Evolutionary conservation across 495 filamentous ascomycete genomes (phyloP).

Genomic region (Viridothelium virens): DNA sequence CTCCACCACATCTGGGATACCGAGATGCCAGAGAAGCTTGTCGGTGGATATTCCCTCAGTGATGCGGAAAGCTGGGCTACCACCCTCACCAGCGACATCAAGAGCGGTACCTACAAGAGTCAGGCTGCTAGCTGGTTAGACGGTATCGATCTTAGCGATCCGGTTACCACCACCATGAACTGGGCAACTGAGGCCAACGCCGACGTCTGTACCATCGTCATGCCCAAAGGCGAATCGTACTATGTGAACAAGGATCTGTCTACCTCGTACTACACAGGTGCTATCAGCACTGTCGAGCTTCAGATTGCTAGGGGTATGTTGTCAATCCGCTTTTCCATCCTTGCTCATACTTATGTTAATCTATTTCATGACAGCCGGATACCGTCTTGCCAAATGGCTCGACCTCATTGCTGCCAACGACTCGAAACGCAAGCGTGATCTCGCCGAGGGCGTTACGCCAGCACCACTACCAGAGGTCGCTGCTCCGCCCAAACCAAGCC

Average conservation of each 20-base stretch:
- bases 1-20: constrained; percentile 53
- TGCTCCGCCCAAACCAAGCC: not conserved
- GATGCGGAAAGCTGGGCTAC: constrained; percentile 48
- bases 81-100: constrained; percentile 45
- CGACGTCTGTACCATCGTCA: constrained; percentile 53
- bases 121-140: constrained; percentile 41
- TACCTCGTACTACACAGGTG: constrained; percentile 54
- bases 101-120: constrained; percentile 42
- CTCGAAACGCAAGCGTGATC: constrained; percentile 13
- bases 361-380: constrained; percentile 21
- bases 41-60: constrained; percentile 43
- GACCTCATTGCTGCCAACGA: constrained; percentile 22
- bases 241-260: constrained; percentile 52
- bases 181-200: constrained; percentile 58
- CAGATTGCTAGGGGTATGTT: constrained; percentile 53
- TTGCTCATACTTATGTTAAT: not conserved
- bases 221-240: constrained; percentile 47
- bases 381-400: constrained; percentile 31
- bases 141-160: constrained; percentile 44
- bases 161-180: constrained; percentile 43
- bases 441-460: not conserved
- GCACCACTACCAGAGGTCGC: not conserved
- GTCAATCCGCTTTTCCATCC: not conserved
- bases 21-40: constrained; percentile 50
- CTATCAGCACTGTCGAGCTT: constrained; percentile 56